Conservation (phyloP, 2,329 filamentous ascomycete species). For the Paecilomyces dactylethromorphus region DNA sequence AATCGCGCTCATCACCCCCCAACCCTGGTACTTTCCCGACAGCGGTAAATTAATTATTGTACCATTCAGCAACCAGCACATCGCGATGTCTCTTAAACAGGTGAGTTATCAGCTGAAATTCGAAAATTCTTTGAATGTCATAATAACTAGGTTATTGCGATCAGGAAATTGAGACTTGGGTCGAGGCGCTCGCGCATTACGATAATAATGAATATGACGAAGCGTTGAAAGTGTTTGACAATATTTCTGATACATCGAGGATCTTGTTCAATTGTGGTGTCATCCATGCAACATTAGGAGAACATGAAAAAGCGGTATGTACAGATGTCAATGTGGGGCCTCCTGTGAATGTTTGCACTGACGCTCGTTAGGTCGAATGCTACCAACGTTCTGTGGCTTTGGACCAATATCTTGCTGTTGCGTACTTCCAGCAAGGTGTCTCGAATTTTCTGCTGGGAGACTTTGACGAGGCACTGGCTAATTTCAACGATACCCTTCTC, state of each 20-base stretch:
- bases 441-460: slow-evolving; percentile 96
- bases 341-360: not conserved
- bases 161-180: slow-evolving; percentile 99
- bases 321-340: not conserved
- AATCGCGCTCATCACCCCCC: not conserved
- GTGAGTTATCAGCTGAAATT: slow-evolving; percentile 30
- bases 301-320: slow-evolving; percentile 89
- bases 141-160: not conserved
- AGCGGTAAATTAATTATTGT: not conserved
- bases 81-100: slow-evolving; percentile 56
- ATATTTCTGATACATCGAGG: slow-evolving; percentile 91
- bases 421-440: slow-evolving; percentile 97
- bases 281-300: slow-evolving; percentile 91
- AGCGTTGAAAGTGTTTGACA: slow-evolving; percentile 73
- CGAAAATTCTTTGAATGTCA: not conserved
- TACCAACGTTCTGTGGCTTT: slow-evolving; percentile 87
- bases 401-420: slow-evolving; percentile 92
- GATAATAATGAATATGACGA: slow-evolving; percentile 98
- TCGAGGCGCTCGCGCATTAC: slow-evolving; percentile 81
- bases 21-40: not conserved
- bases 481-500: slow-evolving; percentile 95
- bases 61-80: not conserved
- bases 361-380: slow-evolving; percentile 66
- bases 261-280: slow-evolving; percentile 98
- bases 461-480: slow-evolving; percentile 92